These are phyloP conservation scores for Anethum foeniculum DNA, from an alignment of 140 eudicot species.

Conservation along the genomic window DNA sequence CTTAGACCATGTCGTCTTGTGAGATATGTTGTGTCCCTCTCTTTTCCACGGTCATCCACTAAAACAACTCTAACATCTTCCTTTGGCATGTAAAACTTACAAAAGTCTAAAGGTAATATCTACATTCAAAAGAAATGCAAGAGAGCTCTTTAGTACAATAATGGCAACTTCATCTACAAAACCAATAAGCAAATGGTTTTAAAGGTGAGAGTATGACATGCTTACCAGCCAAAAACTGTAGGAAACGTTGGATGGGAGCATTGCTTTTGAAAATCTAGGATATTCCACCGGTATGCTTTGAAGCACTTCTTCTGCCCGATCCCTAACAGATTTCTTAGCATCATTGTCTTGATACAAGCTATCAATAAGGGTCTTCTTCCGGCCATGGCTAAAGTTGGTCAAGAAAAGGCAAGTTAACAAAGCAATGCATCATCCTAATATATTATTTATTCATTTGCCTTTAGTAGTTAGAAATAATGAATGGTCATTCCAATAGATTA, in stretches of 20 bases:
- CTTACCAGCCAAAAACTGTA: slow-evolving; percentile 89
- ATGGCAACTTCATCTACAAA: background rate
- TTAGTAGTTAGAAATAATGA: background rate
- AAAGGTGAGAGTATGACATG: slow-evolving; percentile 3
- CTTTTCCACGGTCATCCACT: slow-evolving; percentile 68
- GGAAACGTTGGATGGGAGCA: slow-evolving; percentile 82
- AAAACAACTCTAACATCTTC: slow-evolving; percentile 48
- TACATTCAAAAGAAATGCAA: slow-evolving; percentile 17
- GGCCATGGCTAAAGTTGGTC: slow-evolving; percentile 24
- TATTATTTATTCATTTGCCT: background rate
- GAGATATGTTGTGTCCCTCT: slow-evolving; percentile 52
- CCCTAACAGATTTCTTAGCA: slow-evolving; percentile 54
- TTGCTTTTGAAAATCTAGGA: slow-evolving; percentile 60
- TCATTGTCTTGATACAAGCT: slow-evolving; percentile 59
- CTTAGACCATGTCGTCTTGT: slow-evolving; percentile 61
- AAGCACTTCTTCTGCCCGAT: slow-evolving; percentile 62
- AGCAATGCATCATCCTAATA: background rate
- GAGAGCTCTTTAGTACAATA: background rate
- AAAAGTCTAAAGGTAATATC: slow-evolving; percentile 65
- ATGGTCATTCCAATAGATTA: slow-evolving; percentile 6
- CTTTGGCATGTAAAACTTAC: slow-evolving; percentile 52
- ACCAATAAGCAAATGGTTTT: background rate
- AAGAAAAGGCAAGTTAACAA: background rate
- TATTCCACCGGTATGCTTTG: slow-evolving; percentile 27
- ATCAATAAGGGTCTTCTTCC: slow-evolving; percentile 43